Evolutionary conservation across 2,329 filamentous ascomycete genomes (phyloP).

Genomic region (Cadophora sp.): DNA sequence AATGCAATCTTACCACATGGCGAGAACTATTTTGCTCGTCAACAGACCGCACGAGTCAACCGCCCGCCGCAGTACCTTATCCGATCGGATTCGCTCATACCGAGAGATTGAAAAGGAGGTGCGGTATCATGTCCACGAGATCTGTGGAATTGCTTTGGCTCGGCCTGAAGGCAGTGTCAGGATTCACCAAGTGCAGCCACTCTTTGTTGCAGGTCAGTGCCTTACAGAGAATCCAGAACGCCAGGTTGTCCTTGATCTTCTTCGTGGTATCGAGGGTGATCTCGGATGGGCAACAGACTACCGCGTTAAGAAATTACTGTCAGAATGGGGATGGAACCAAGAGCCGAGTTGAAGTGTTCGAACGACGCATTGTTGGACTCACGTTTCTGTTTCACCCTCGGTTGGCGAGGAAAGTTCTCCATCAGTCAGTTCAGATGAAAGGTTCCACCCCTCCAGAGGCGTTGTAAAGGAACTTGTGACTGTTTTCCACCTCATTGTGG

Average conservation of each 20-base stretch:
- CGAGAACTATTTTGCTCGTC: slow-evolving; percentile 64
- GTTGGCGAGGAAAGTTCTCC: background rate
- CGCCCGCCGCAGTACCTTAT: slow-evolving; percentile 57
- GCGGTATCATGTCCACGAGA: slow-evolving; percentile 64
- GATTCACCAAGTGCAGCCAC: slow-evolving; percentile 63
- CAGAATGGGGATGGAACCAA: slow-evolving; percentile 48
- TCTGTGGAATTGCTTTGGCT: slow-evolving; percentile 64
- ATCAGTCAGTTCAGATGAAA: background rate
- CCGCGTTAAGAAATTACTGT: slow-evolving; percentile 59
- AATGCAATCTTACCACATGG: slow-evolving; percentile 71
- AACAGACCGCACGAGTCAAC: slow-evolving; percentile 65
- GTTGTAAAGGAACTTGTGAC: background rate
- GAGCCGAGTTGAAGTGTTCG: slow-evolving; percentile 7
- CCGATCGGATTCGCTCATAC: slow-evolving; percentile 61
- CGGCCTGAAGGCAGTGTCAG: slow-evolving; percentile 62
- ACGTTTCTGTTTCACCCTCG: background rate
- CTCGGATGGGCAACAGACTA: slow-evolving; percentile 70
- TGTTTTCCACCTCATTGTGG: slow-evolving; percentile 15
- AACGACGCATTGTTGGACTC: background rate
- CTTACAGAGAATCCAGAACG: slow-evolving; percentile 61
- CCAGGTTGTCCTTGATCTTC: slow-evolving; percentile 58
- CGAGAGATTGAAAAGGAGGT: slow-evolving; percentile 62
- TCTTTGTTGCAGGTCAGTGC: slow-evolving; percentile 69
- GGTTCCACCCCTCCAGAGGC: background rate
- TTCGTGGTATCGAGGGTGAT: slow-evolving; percentile 66